Percentiles rank a stretch among this genome's conserved stretches.
These are phyloP conservation scores for Colletotrichum musicola DNA, from an alignment of 2,329 filamentous ascomycete genomes.

Conservation along the genomic window DNA sequence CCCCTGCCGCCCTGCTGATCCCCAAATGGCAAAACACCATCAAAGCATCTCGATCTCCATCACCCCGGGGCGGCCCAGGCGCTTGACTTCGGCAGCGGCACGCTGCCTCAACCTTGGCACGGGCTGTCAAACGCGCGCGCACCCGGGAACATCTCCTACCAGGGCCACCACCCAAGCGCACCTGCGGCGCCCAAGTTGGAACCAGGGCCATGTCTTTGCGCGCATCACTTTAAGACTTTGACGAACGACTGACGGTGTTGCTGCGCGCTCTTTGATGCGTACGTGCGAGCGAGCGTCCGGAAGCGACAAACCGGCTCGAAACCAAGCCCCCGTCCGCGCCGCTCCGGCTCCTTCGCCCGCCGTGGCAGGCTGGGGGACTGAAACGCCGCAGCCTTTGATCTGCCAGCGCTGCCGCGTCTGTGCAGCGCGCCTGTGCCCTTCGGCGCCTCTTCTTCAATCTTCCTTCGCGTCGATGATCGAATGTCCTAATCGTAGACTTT, in stretches of 20 bases:
- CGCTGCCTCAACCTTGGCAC: slow-evolving; percentile 21
- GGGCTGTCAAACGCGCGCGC: slow-evolving; percentile 9
- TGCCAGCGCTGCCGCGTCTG: not conserved
- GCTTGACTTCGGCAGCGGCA: slow-evolving; percentile 24
- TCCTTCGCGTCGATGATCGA: not conserved
- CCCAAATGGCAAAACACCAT: no score
- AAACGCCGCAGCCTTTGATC: not conserved
- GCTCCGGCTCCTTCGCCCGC: not conserved
- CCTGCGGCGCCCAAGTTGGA: no score
- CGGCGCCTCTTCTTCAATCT: slow-evolving; percentile 10
- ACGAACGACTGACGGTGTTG: not conserved
- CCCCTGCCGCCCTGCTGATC: no score
- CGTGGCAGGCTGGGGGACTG: not conserved
- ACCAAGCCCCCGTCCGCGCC: slow-evolving; percentile 2
- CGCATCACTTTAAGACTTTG: not conserved
- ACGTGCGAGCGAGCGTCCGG: not conserved
- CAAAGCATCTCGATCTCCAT: not conserved
- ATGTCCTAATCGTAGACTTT: not conserved
- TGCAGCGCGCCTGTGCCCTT: slow-evolving; percentile 22
- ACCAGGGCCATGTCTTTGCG: no score
- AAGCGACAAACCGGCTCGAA: not conserved
- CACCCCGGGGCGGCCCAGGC: not conserved
- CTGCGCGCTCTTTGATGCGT: not conserved
- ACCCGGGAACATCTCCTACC: not conserved
- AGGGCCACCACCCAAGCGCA: not conserved